Evolutionary conservation across 345 rosid species (phyloP).

Genomic region (Lenwebbia sp.): DNA sequence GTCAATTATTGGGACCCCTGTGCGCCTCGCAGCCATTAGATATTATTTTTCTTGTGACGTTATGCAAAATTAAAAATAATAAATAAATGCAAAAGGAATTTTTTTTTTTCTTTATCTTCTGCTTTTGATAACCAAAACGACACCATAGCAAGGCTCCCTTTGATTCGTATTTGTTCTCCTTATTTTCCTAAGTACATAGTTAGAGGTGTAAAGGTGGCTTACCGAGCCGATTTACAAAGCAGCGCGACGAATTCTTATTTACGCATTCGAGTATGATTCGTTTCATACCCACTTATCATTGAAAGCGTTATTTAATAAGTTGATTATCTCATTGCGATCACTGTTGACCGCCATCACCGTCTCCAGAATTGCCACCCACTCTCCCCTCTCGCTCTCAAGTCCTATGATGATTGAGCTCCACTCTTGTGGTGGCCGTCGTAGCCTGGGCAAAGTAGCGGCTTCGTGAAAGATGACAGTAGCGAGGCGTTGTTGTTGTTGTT

Average conservation of each 20-base stretch:
- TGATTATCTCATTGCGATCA: fast-evolving
- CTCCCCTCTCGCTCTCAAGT: neutral
- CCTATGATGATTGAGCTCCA: neutral
- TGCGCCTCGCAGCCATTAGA: neutral
- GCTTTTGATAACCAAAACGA: neutral
- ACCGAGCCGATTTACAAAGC: neutral
- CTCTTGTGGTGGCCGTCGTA: neutral
- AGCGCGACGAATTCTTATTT: neutral
- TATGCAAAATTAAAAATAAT: neutral
- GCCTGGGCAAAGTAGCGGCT: neutral
- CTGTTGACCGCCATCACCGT: neutral
- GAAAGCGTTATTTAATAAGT: neutral
- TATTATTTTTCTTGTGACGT: neutral
- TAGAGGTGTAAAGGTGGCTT: neutral
- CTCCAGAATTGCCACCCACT: neutral
- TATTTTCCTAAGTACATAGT: neutral
- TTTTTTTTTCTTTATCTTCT: neutral
- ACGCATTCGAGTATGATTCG: neutral
- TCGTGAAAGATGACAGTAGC: neutral
- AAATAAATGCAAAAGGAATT: neutral
- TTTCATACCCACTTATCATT: neutral
- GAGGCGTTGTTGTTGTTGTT: neutral
- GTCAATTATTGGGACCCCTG: neutral
- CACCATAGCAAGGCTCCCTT: neutral
- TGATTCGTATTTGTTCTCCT: neutral